Base-by-base conservation (phyloP, 176 grass and related monocot genomes). In the Coix lacrymajobi region DNA sequence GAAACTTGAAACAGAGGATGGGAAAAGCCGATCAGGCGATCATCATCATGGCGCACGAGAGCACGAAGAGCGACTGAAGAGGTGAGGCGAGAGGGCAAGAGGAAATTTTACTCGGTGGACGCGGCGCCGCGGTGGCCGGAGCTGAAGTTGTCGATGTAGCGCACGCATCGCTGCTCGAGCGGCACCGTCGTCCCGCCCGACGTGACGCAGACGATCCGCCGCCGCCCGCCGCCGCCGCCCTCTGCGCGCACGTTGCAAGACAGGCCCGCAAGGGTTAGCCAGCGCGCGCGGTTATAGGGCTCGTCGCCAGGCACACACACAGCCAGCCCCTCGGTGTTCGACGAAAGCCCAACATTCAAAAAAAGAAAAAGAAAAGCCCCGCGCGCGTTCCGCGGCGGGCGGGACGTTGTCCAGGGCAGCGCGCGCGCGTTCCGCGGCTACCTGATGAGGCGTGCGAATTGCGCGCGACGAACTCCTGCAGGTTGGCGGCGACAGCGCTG, bases 141-240 rank as follows among this genome's bases (percentile, higher is more conserved):
- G 86, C 95, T 98, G 84, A 98, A 98, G 86, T 98, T 95, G 79
- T 98, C 95, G 70, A 98, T 98, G 79, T 98, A 98, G 34, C 92
- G 92, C 43, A 98, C 92, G 79, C 95, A 98, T 30, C 90, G 82
- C 81, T 95, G 92, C 90, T 98, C 92, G 58, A 98, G 85, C 11
- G 92, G 95, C 81, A 98, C 92, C 63, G 88, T 98, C 11, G 95
- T 98, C 32, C 95, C 95, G 49, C 95, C 95, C 33, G 95, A 98
- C 69, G 95, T 98, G 71, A 98, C 92, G 75, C 95, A 98, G 10
- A 93, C 92, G 51, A 95, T 82, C 62, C 86, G 69, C 75, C 84
- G 78, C 81, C 82, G 70, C 6, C 52, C 80, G 45, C 20, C n/a
- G n/a, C n/a, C n/a, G n/a, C n/a, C 75, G 66, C n/a, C 71, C 61